Base-by-base conservation (phyloP, 768 basidiomycete genomes). In the Leccinum broughii region DNA sequence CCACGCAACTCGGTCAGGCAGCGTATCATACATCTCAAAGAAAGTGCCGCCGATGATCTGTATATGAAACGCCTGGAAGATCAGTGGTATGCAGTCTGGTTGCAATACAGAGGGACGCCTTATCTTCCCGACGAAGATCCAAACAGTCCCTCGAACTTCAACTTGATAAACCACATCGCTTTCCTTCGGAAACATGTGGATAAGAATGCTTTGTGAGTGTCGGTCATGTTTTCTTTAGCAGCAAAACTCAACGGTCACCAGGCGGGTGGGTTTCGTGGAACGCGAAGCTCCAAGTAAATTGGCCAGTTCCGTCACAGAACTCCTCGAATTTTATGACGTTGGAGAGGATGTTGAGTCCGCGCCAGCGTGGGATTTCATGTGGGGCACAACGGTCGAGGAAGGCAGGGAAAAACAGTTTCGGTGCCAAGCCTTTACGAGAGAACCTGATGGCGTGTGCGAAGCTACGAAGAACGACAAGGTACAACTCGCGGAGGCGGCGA, bases 51-150 rank as follows among this genome's bases (percentile, higher is more conserved):
- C 24, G 86, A 85, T 54, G 88, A 89, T 52, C 79, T 87, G 9
- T 96, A 95, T 71, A 76, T 90, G 62, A 85, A 85, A 37, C 85
- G 91, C 10, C 78, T 96, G 46, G 90, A 93, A 73, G 87, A 92
- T 53, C 83, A 82, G 51, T 98, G 92, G 93, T 80, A 87, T 72
- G 81, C 86, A 5, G 73, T 93, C 15, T 95, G 92, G 92, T 60
- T 81, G 54, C 81, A 85, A 64, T 79, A 92, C 69, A 80, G 87
- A 58, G 90, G 89, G 4, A 85, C 87, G 1, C 72, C 77, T 4
- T 77, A 79, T 46, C 80, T 97, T 24, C 87, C 85, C 0, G 95
- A 97, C 68, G 81, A 84, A 6, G 80, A 93, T 64, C 85, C 83
- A 4, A 69, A 76, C 41, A 89, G 87, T 72, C 76, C 85, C 20